Percentiles rank a stretch among this genome's conserved stretches.
Conservation (phyloP, 345 rosid species). For the Syzygium grande region DNA sequence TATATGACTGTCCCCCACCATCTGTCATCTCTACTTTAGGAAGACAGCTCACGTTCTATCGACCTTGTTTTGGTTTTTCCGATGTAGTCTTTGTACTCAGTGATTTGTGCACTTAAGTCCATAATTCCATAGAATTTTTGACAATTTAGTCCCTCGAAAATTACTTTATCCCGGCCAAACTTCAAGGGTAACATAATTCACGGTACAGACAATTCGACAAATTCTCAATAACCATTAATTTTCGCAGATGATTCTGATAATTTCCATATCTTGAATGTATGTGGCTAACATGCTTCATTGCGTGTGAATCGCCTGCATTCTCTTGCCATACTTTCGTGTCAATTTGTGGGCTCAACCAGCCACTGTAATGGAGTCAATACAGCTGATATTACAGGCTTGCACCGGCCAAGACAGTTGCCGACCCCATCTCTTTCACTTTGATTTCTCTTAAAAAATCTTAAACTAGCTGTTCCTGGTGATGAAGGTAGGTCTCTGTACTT, state of each 20-base stretch:
- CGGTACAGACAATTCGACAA: not conserved
- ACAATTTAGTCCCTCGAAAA: not conserved
- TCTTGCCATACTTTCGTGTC: not conserved
- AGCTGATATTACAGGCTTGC: not conserved
- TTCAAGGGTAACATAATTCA: too few relatives aligned
- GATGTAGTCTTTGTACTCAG: not conserved
- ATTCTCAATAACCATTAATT: not conserved
- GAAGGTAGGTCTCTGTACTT: not conserved
- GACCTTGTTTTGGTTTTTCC: not conserved
- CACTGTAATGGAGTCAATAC: not conserved
- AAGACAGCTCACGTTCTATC: not conserved
- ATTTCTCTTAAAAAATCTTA: not conserved
- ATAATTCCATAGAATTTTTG: not conserved
- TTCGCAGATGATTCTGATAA: not conserved
- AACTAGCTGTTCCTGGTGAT: not conserved
- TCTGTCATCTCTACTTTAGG: not conserved
- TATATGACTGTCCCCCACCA: not conserved
- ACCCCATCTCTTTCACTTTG: not conserved
- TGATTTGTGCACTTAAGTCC: not conserved
- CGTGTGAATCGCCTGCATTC: not conserved
- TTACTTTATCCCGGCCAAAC: not conserved
- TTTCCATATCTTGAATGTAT: accelerated
- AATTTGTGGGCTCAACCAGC: not conserved
- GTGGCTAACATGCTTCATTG: not conserved
- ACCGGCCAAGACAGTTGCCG: not conserved